Conservation (phyloP, 441 rosid genomes). For the Gossypium lobatum region DNA sequence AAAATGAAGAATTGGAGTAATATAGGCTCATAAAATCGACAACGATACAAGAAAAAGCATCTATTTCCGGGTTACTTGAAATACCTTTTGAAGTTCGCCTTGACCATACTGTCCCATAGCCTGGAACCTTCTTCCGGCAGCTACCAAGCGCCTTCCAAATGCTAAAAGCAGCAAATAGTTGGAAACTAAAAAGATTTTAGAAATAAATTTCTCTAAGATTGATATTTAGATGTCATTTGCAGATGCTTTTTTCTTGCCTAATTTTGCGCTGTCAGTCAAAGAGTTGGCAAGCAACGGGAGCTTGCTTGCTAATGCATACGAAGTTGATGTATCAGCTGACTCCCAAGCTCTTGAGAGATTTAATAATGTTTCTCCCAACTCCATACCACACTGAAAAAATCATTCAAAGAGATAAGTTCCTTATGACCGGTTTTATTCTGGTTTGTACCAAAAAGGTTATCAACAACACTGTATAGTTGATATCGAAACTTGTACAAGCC, state of each 20-base stretch:
- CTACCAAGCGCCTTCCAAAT: slow-evolving; percentile 68
- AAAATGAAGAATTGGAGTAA: neutral
- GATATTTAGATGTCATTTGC: slow-evolving; percentile 20
- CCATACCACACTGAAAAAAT: slow-evolving; percentile 58
- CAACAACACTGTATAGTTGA: neutral
- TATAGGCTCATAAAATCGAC: neutral
- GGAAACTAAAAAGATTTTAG: slow-evolving; percentile 21
- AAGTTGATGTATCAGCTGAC: slow-evolving; percentile 60
- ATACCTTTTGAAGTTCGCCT: slow-evolving; percentile 87
- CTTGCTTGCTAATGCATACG: slow-evolving; percentile 47
- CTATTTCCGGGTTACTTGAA: neutral
- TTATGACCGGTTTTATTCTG: neutral
- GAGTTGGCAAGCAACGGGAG: slow-evolving; percentile 52
- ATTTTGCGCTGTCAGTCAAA: slow-evolving; percentile 45
- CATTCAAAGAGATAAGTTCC: slow-evolving; percentile 3
- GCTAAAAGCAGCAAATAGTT: slow-evolving; percentile 47
- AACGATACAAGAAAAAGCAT: neutral
- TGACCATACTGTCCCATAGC: slow-evolving; percentile 90
- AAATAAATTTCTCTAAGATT: slow-evolving; percentile 21
- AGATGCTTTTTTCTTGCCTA: slow-evolving; percentile 51
- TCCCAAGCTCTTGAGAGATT: slow-evolving; percentile 86
- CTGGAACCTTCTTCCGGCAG: slow-evolving; percentile 83
- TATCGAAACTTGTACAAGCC: neutral
- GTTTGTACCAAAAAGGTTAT: neutral
- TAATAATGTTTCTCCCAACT: slow-evolving; percentile 64